Evolutionary conservation across 148 eudicot genomes (phyloP), one percentile per base, ranked within the genome.

Genomic region (Rhododendron ovatum): DNA sequence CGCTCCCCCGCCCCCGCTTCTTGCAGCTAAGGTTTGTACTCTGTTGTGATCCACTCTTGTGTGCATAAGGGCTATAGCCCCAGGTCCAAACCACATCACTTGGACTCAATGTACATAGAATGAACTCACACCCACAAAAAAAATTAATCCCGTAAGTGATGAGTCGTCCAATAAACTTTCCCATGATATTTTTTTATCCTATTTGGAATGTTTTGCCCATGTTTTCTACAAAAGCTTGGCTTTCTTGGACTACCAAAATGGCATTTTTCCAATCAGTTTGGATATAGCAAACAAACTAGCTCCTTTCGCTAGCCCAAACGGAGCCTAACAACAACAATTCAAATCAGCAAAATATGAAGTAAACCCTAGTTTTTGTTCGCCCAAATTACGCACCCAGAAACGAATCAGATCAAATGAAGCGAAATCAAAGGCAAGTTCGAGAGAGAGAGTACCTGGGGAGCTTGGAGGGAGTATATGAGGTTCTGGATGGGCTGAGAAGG

Each of bases 391-490:
- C 5, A 63, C 24, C 45, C 33, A 86, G 10, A 67, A 30, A 17
- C 30, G 26, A 30, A 63, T 24, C 45, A 15, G 33, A 24, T 24
- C 14, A 67, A 71, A 51, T 22, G 43, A 81, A 48, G 43, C 43
- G 7, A 39, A 39, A 39, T 39, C 43, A 41, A 41, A 48, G 33
- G 28, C 55, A 79, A 24, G 57, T 9, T 41, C 43, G 43, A 15
- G 47, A 26, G 45, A 47, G 55, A 51, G 41, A 81, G 48, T 82
- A 82, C 88, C 85, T 86, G 82, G 11, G 88, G 73, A 39, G 88
- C 51, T 78, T 82, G 82, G 59, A 86, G 43, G 43, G 59, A 24
- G 12, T 85, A 82, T 15, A 86, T 48, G 28, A 86, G 88, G 57
- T 75, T 48, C 33, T 20, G 80, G 45, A 82, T 74, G 57, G 43